A percentile compares a stretch with the other conserved stretches of the same genome.
phyloP scores from a whole-genome alignment of 1,284 basidiomycete genomes.

The Malassezia nana region DNA sequence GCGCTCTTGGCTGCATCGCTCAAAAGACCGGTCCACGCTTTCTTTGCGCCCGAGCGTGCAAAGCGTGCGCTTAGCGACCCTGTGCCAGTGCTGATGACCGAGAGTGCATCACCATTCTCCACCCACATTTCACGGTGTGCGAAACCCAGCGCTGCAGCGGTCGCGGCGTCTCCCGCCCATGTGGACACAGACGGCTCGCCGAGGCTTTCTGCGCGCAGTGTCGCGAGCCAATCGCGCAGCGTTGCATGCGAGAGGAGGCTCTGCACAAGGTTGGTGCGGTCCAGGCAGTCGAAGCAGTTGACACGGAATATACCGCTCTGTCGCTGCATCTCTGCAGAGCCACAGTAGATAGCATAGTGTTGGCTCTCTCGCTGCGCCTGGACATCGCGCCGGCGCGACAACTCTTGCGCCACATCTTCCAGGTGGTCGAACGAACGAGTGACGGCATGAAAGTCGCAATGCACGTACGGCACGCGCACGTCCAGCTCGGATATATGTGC shows the following conservation, averaged over 20 bases:
- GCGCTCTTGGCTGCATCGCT: conserved; percentile 89
- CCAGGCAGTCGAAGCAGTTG: conserved; percentile 91
- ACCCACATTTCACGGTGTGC: conserved; percentile 91
- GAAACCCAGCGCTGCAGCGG: conserved; percentile 59
- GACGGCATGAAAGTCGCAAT: conserved; percentile 86
- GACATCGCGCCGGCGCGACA: conserved; percentile 54
- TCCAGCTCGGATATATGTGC: conserved; percentile 11
- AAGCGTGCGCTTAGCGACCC: conserved; percentile 91
- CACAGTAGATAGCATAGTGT: conserved; percentile 58
- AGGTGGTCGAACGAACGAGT: conserved; percentile 69
- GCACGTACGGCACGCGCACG: conserved; percentile 28
- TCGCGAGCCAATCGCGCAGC: conserved; percentile 17
- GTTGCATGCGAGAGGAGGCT: conserved; percentile 52
- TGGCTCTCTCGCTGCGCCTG: conserved; percentile 61
- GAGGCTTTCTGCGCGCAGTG: background rate
- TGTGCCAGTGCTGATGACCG: conserved; percentile 86
- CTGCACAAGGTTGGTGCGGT: conserved; percentile 95
- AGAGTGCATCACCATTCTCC: conserved; percentile 45
- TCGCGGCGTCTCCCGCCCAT: conserved; percentile 37
- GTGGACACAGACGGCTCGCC: background rate
- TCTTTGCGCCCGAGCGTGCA: conserved; percentile 74
- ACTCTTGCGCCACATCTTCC: conserved; percentile 68
- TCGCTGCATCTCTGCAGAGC: conserved; percentile 8
- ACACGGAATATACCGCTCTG: conserved; percentile 85
- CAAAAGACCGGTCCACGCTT: conserved; percentile 57